phyloP scores from a whole-genome alignment of 257 asterid species.

The Ballota nigra region DNA sequence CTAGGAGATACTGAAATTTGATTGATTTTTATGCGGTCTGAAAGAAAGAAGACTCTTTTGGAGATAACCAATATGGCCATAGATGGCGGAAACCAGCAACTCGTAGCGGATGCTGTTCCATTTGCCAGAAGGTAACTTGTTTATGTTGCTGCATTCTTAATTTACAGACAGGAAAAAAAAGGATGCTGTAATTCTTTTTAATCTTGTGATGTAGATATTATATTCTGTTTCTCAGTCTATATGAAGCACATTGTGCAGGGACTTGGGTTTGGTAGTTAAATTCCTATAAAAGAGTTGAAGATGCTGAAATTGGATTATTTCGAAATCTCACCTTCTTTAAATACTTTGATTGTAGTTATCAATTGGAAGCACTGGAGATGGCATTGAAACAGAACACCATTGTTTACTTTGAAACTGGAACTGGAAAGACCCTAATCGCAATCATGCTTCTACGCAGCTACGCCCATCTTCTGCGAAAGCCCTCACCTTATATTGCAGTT shows the following conservation, averaged over 20 bases:
- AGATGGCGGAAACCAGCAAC: slow-evolving; percentile 33
- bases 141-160: neutral
- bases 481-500: slow-evolving; percentile 57
- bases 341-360: slow-evolving; percentile 52
- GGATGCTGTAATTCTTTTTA: no score
- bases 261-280: neutral
- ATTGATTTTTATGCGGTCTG: neutral
- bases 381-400: slow-evolving; percentile 67
- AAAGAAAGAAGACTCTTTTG: slow-evolving; percentile 21
- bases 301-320: neutral
- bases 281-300: neutral
- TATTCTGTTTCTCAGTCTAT: neutral
- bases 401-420: slow-evolving; percentile 79
- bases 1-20: neutral
- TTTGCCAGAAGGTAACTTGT: slow-evolving; percentile 54
- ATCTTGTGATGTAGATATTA: neutral
- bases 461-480: slow-evolving; percentile 55
- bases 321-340: neutral
- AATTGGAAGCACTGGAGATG: slow-evolving; percentile 72
- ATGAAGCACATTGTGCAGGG: neutral
- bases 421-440: slow-evolving; percentile 78
- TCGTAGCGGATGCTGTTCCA: slow-evolving; percentile 34
- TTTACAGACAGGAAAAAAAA: neutral
- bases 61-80: slow-evolving; percentile 17
- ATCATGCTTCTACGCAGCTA: slow-evolving; percentile 79